phyloP scores from a whole-genome alignment of 2,329 filamentous ascomycete species.

The Trichoderma oligosporum region DNA sequence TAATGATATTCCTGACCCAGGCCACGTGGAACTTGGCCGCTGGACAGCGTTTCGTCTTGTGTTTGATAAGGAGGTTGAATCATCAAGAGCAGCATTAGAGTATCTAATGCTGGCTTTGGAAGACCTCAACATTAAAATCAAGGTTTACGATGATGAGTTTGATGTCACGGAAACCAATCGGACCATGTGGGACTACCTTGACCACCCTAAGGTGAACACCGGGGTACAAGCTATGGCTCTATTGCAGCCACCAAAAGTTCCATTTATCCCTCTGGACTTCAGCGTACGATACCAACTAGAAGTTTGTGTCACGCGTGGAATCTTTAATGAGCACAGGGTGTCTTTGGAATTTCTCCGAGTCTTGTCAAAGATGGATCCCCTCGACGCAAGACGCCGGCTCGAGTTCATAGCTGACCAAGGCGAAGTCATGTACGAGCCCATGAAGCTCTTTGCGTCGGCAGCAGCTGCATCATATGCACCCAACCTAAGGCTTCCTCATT shows the following conservation, averaged over 20 bases:
- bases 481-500: conserved; percentile 56
- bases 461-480: conserved; percentile 47
- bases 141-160: conserved; percentile 41
- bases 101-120: conserved; percentile 52
- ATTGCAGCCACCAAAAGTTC: conserved; percentile 23
- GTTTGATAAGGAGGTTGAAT: conserved; percentile 30
- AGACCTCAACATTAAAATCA: conserved; percentile 67
- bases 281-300: conserved; percentile 85
- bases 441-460: conserved; percentile 62
- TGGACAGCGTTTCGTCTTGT: conserved; percentile 55
- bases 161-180: conserved; percentile 28
- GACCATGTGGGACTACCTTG: conserved; percentile 33
- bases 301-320: conserved; percentile 79
- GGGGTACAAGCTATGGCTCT: conserved; percentile 29
- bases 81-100: conserved; percentile 34
- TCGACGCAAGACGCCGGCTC: conserved; percentile 62
- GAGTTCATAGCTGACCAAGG: conserved; percentile 69
- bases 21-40: conserved; percentile 44
- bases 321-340: conserved; percentile 73
- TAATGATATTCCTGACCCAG: not conserved
- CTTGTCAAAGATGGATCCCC: conserved; percentile 45
- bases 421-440: conserved; percentile 62
- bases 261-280: conserved; percentile 54
- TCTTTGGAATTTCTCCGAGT: conserved; percentile 61
- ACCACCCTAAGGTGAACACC: conserved; percentile 23